phyloP scores from a whole-genome alignment of 257 asterid species.

The Scutellaria minor region DNA sequence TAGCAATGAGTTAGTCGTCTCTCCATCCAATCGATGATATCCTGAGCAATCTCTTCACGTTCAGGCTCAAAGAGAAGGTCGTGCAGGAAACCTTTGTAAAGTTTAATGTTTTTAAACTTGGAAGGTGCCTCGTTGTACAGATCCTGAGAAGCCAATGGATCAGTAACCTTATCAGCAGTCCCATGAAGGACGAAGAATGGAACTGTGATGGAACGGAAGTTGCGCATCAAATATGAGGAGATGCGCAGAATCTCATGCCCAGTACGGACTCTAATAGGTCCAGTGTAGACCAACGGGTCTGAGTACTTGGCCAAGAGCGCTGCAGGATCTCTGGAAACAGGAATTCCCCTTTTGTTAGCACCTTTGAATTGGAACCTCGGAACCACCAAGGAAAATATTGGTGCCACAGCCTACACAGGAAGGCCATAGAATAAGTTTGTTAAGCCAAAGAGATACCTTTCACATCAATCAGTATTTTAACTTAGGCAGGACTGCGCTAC shows the following conservation, averaged over 20 bases:
- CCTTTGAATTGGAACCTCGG: conserved; percentile 99
- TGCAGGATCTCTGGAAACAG: conserved; percentile 92
- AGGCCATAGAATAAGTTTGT: background rate
- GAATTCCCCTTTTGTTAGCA: conserved; percentile 94
- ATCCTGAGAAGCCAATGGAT: conserved; percentile 94
- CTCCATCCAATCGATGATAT: conserved; percentile 95
- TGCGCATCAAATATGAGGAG: conserved; percentile 72
- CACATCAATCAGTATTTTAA: background rate
- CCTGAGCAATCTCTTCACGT: conserved; percentile 88
- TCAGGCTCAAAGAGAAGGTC: conserved; percentile 98
- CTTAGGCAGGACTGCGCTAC: no score
- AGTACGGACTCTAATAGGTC: conserved; percentile 92
- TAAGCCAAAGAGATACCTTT: background rate
- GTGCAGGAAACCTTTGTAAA: conserved; percentile 89
- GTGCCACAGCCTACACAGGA: conserved; percentile 81
- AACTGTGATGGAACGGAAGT: conserved; percentile 71
- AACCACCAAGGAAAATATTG: conserved; percentile 84
- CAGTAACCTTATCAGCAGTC: conserved; percentile 94
- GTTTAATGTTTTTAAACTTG: conserved; percentile 79
- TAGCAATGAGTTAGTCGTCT: conserved; percentile 46
- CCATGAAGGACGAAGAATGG: conserved; percentile 99
- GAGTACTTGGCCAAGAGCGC: conserved; percentile 91
- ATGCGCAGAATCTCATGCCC: conserved; percentile 97
- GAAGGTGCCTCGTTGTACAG: conserved; percentile 89
- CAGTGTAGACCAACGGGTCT: conserved; percentile 96